Evolutionary conservation across 2,329 filamentous ascomycete genomes (phyloP).

Genomic region (Lojkania enalia): DNA sequence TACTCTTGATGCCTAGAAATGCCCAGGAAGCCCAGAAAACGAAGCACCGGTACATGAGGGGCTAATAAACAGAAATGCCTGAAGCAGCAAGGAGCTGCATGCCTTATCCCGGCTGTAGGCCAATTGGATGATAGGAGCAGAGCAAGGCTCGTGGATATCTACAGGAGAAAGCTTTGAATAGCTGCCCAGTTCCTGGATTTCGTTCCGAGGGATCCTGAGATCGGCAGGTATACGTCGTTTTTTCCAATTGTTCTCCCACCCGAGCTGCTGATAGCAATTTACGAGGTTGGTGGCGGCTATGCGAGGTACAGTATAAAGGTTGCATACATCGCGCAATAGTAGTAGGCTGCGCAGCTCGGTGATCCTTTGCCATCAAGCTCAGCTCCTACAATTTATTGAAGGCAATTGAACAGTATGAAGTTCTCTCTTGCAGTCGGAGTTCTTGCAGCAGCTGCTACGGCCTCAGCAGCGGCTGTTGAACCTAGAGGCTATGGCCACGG

Average conservation of each 20-base stretch:
- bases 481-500: slow-evolving; percentile 11
- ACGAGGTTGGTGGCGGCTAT: not conserved
- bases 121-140: not conserved
- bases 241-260: too few relatives aligned
- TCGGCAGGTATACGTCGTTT: too few relatives aligned
- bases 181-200: slow-evolving; percentile 1
- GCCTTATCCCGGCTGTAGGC: too few relatives aligned
- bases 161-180: not conserved
- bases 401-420: slow-evolving; percentile 22
- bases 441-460: slow-evolving; percentile 18
- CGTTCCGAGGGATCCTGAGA: not conserved
- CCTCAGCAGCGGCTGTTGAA: slow-evolving; percentile 12
- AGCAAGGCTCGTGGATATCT: not conserved
- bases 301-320: not conserved
- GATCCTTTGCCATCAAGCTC: too few relatives aligned
- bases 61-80: not conserved
- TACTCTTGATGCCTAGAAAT: not conserved
- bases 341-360: not conserved
- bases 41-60: not conserved
- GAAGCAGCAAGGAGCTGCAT: not conserved
- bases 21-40: not conserved
- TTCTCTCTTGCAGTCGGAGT: slow-evolving; percentile 25
- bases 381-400: not conserved
- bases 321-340: not conserved
- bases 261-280: not conserved